These are phyloP conservation scores for Buddleja alternifolia DNA, from an alignment of 257 asterid species.

Conservation along the genomic window DNA sequence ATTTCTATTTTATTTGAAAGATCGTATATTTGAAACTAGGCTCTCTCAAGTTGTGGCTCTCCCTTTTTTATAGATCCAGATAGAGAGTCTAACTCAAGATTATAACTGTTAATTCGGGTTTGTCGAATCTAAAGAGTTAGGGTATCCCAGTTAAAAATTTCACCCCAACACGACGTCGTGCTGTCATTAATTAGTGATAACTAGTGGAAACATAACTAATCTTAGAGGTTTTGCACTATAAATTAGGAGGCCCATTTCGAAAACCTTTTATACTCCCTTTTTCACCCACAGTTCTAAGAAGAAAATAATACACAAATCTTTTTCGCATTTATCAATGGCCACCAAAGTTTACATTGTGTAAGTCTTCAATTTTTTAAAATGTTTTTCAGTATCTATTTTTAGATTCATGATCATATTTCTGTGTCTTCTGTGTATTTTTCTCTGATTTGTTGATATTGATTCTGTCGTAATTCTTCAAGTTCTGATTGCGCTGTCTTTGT, in stretches of 20 bases:
- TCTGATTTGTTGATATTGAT: neutral
- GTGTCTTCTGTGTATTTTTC: neutral
- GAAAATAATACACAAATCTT: neutral
- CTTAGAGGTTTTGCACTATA: conserved; percentile 30
- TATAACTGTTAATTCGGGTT: too few species aligned
- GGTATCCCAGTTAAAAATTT: too few species aligned
- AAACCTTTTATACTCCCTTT: conserved; percentile 24
- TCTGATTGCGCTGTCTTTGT: neutral
- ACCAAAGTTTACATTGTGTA: conserved; percentile 74
- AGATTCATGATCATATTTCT: neutral
- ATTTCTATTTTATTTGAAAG: too few species aligned
- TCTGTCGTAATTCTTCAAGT: neutral
- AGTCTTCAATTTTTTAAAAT: conserved; percentile 33
- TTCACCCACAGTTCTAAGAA: conserved; percentile 2
- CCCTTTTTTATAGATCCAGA: too few species aligned
- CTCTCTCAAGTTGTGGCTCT: too few species aligned
- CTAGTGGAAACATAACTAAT: conserved; percentile 29
- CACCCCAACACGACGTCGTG: conserved; percentile 35
- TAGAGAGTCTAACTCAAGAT: too few species aligned
- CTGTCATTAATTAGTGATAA: conserved; percentile 7
- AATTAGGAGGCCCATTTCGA: conserved; percentile 32
- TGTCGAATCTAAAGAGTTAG: too few species aligned
- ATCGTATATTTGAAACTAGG: too few species aligned
- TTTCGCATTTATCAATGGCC: conserved; percentile 47
- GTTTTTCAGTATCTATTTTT: neutral